Percentiles rank a stretch among this genome's conserved stretches.
Conservation (phyloP, 345 rosid species). For the Hevea brasiliensis region DNA sequence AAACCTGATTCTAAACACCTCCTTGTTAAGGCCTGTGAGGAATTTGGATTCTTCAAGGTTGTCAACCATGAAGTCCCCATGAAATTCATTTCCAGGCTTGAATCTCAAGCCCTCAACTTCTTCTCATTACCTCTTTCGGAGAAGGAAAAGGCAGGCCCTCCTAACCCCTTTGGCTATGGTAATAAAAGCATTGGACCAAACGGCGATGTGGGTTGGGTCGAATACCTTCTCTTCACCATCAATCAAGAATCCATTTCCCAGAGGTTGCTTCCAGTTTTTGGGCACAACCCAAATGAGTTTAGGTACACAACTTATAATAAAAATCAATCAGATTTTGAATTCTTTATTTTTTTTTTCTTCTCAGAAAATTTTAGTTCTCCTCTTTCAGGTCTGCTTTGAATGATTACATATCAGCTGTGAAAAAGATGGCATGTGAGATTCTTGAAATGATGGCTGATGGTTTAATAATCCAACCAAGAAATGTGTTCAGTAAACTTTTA, state of each 20-base stretch:
- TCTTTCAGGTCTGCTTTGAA: constrained; percentile 19
- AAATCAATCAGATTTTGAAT: too few species aligned
- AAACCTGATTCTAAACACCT: constrained; percentile 37
- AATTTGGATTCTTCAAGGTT: constrained; percentile 54
- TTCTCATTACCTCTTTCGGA: constrained; percentile 36
- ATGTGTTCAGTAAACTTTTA: constrained; percentile 30
- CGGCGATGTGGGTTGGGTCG: constrained; percentile 61
- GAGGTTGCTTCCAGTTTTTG: too few species aligned
- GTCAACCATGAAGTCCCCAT: constrained; percentile 48
- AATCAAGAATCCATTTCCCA: constrained; percentile 20
- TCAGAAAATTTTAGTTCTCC: not conserved
- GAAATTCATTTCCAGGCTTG: constrained; percentile 34
- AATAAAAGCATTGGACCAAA: constrained; percentile 48
- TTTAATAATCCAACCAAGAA: constrained; percentile 28
- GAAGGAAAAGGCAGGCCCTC: constrained; percentile 40
- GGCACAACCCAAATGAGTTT: too few species aligned
- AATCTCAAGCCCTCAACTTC: constrained; percentile 40
- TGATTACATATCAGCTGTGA: constrained; percentile 25
- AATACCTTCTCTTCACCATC: constrained; percentile 44
- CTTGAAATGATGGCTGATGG: constrained; percentile 35
- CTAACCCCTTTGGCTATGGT: constrained; percentile 28
- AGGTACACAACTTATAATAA: too few species aligned
- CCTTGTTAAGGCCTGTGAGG: constrained; percentile 43
- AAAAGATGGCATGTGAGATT: constrained; percentile 21
- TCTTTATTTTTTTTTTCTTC: too few species aligned